phyloP scores from a whole-genome alignment of 1,284 basidiomycete genomes.

The Trichosporon sp. region DNA sequence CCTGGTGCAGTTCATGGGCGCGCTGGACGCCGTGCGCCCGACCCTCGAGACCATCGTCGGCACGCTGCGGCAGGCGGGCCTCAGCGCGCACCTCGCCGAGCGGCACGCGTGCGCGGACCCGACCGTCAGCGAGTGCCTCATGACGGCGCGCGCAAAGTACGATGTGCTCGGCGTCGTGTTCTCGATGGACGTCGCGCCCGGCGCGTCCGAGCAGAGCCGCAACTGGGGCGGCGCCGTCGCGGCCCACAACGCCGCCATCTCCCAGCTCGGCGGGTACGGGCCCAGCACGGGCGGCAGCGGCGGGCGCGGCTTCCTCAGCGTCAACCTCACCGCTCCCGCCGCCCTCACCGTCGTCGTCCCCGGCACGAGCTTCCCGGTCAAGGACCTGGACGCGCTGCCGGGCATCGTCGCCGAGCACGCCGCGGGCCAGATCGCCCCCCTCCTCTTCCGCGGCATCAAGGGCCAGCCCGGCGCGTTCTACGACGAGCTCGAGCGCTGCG shows the following conservation, averaged over 20 bases:
- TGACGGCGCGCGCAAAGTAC: conserved; percentile 17
- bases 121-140: conserved; percentile 7
- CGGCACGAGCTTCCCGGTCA: conserved; percentile 29
- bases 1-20: conserved; percentile 26
- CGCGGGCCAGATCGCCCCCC: conserved; percentile 21
- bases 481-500: conserved; percentile 31
- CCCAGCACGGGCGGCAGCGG: conserved; percentile 12
- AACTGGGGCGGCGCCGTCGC: conserved; percentile 6
- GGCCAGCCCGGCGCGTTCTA: conserved; percentile 19
- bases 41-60: conserved; percentile 22
- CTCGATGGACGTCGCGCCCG: conserved; percentile 22
- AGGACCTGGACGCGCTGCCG: conserved; percentile 26
- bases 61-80: conserved; percentile 21
- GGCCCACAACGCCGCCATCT: neutral
- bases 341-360: conserved; percentile 19
- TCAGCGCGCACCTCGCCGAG: conserved; percentile 15
- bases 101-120: conserved; percentile 9
- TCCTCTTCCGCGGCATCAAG: conserved; percentile 4
- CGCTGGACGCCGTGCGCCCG: conserved; percentile 13
- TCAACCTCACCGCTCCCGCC: conserved; percentile 23
- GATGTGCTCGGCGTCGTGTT: conserved; percentile 24
- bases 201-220: neutral
- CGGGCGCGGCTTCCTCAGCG: conserved; percentile 10
- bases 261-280: conserved; percentile 8
- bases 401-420: conserved; percentile 27